phyloP scores from a whole-genome alignment of 2,329 filamentous ascomycete species.

The Huntiella moniliformis region DNA sequence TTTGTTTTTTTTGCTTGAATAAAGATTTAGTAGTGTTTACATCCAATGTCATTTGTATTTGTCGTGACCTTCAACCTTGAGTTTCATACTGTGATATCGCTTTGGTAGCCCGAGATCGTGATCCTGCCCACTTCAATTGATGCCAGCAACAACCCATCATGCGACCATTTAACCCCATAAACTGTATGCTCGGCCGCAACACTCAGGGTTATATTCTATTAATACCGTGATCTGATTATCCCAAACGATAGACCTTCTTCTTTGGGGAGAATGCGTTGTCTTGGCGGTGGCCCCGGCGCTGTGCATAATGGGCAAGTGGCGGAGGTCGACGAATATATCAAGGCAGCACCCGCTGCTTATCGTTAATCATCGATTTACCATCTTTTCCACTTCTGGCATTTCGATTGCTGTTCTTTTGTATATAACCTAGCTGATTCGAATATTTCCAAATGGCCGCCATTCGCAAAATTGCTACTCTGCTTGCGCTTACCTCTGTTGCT shows the following conservation, averaged over 20 bases:
- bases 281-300: background rate
- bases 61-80: background rate
- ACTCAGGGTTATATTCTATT: too few relatives aligned
- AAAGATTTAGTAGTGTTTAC: background rate
- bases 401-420: background rate
- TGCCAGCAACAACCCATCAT: too few relatives aligned
- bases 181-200: too few relatives aligned
- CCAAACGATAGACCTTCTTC: slow-evolving; percentile 17
- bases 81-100: background rate
- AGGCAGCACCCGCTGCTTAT: background rate
- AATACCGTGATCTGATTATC: too few relatives aligned
- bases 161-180: too few relatives aligned
- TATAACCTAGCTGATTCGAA: background rate
- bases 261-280: background rate
- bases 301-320: background rate
- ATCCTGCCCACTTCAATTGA: background rate
- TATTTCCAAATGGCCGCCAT: background rate
- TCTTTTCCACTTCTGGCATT: background rate
- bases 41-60: background rate
- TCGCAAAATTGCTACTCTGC: background rate
- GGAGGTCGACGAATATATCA: background rate
- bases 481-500: background rate
- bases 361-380: background rate
- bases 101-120: background rate
- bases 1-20: background rate